Conservation (phyloP, 2,329 filamentous ascomycete genomes). For the Pochonia chlamydosporia region DNA sequence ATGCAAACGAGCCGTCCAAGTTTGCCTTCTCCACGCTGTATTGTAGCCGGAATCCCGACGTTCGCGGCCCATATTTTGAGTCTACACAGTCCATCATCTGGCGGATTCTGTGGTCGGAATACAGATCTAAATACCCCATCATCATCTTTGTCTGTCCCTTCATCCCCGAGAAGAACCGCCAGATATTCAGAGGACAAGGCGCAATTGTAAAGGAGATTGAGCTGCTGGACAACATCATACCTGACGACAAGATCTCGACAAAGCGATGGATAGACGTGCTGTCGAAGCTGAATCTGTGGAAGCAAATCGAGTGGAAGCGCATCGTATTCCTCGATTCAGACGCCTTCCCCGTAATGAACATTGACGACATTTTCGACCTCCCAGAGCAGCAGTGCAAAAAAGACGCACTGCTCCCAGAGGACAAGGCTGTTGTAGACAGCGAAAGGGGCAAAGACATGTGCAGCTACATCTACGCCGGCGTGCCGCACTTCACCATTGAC, state of each 20-base stretch:
- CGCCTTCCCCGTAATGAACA: constrained; percentile 1
- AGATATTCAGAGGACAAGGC: neutral
- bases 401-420: neutral
- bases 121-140: constrained; percentile 1
- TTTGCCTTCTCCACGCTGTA: constrained; percentile 3
- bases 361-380: constrained; percentile 1
- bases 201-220: constrained; percentile 4
- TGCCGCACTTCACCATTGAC: constrained; percentile 2
- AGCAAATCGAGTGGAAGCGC: constrained; percentile 1
- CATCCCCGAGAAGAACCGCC: neutral
- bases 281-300: constrained; percentile 4
- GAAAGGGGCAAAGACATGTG: constrained; percentile 1
- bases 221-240: constrained; percentile 1
- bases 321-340: constrained; percentile 5
- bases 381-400: constrained; percentile 1
- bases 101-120: constrained; percentile 3
- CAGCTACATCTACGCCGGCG: constrained; percentile 3
- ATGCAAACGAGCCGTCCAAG: neutral
- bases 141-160: constrained; percentile 5
- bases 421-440: neutral
- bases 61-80: neutral
- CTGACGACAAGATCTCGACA: neutral
- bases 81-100: constrained; percentile 4
- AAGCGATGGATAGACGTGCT: constrained; percentile 6
- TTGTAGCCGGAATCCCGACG: constrained; percentile 3